A percentile compares a stretch with the other conserved stretches of the same genome.
Conservation (phyloP, 2,329 filamentous ascomycete genomes). For the Diaporthe australafricana region DNA sequence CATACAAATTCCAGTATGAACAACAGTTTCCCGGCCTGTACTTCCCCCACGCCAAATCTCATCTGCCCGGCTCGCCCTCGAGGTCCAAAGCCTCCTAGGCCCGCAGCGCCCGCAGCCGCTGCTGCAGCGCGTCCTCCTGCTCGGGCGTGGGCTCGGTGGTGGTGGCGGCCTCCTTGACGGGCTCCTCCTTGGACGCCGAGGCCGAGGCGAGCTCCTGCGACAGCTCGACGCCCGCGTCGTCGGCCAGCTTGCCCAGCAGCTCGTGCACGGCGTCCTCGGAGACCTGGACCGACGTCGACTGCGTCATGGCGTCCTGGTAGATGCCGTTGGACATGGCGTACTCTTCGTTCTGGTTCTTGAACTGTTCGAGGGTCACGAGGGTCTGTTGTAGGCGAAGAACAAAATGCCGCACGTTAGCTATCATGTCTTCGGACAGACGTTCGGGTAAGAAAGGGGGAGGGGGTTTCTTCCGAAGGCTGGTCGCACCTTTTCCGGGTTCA, state of each 20-base stretch:
- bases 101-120: conserved; percentile 66
- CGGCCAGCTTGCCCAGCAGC: conserved; percentile 85
- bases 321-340: conserved; percentile 76
- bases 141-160: conserved; percentile 78
- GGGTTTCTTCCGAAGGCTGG: too few species aligned
- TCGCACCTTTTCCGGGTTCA: conserved; percentile 67
- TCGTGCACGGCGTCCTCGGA: conserved; percentile 88
- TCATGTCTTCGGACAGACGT: background rate
- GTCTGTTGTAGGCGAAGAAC: conserved; percentile 52
- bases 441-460: background rate
- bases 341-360: conserved; percentile 72
- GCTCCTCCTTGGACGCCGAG: conserved; percentile 67
- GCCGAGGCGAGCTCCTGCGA: conserved; percentile 76
- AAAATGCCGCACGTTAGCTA: background rate
- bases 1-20: background rate
- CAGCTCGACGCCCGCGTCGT: conserved; percentile 88
- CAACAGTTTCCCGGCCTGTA: background rate
- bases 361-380: conserved; percentile 70
- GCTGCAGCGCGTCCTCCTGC: conserved; percentile 80
- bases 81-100: conserved; percentile 51
- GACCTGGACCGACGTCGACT: conserved; percentile 79
- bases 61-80: background rate
- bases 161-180: conserved; percentile 62
- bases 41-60: background rate
- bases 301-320: conserved; percentile 87